Conservation (phyloP, 305 asterid species). For the Plantago lanceolata region DNA sequence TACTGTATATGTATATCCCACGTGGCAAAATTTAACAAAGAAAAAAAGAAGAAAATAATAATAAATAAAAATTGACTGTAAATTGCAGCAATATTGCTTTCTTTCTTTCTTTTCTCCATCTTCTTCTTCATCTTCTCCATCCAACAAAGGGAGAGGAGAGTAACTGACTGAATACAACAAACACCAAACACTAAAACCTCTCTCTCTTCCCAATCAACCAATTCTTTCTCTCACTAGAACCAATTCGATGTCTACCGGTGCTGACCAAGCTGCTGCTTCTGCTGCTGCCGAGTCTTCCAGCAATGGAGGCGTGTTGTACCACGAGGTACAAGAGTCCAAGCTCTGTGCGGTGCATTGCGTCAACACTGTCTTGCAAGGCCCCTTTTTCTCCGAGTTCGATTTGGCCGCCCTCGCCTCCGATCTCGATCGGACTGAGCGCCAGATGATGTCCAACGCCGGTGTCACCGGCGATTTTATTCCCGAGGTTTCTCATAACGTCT, state of each 20-base stretch:
- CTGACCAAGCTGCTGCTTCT: too few species aligned
- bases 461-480: constrained; percentile 70
- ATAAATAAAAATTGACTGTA: too few species aligned
- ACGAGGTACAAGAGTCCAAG: constrained; percentile 96
- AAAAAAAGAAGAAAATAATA: too few species aligned
- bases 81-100: neutral
- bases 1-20: too few species aligned
- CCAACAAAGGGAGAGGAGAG: too few species aligned
- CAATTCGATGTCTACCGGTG: too few species aligned
- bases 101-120: too few species aligned
- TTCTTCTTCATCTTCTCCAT: too few species aligned
- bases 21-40: neutral
- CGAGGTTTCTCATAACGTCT: constrained; percentile 75
- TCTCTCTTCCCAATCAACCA: too few species aligned
- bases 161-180: too few species aligned
- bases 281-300: constrained; percentile 31
- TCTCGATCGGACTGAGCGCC: constrained; percentile 85
- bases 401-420: constrained; percentile 98
- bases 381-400: constrained; percentile 92
- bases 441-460: constrained; percentile 66
- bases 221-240: too few species aligned
- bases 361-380: constrained; percentile 90
- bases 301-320: constrained; percentile 96
- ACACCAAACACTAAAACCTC: too few species aligned
- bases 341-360: constrained; percentile 96